Evolutionary conservation across 116 monocot species (phyloP).

Genomic region (Cymodocea nodosa): DNA sequence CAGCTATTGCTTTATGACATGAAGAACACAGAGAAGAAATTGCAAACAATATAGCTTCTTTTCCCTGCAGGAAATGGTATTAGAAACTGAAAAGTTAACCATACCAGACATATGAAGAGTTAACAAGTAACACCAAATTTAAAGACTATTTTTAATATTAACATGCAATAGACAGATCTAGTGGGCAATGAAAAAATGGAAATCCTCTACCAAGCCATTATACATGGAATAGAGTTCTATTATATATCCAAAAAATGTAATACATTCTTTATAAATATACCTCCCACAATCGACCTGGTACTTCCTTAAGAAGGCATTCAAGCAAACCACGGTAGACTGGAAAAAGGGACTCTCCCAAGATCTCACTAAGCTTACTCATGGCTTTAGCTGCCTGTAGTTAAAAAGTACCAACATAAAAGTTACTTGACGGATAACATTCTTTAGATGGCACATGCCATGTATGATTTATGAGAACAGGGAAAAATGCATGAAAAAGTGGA

Average conservation of each 20-base stretch:
- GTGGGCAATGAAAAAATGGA: no score
- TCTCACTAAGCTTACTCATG: constrained; percentile 61
- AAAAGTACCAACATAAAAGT: background rate
- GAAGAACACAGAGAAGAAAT: constrained; percentile 64
- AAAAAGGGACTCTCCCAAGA: constrained; percentile 62
- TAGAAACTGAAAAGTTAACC: no score
- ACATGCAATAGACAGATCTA: no score
- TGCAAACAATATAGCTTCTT: constrained; percentile 67
- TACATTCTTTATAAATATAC: constrained; percentile 17
- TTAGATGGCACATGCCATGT: no score
- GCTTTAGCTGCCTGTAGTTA: constrained; percentile 83
- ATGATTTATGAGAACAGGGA: background rate
- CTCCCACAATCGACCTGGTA: constrained; percentile 95
- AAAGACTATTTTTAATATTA: no score
- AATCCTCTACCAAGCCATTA: no score
- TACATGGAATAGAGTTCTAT: no score
- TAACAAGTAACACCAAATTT: no score
- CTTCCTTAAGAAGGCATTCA: constrained; percentile 64
- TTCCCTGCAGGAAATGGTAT: constrained; percentile 42
- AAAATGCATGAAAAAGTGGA: background rate
- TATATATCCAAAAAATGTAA: background rate
- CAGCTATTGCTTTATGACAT: constrained; percentile 56
- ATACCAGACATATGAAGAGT: no score
- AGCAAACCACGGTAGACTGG: constrained; percentile 45
- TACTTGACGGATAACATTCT: background rate